A percentile compares a stretch with the other conserved stretches of the same genome.
Conservation (phyloP, 1,284 basidiomycete genomes). For the Apiotrichum mycotoxinovorans region DNA sequence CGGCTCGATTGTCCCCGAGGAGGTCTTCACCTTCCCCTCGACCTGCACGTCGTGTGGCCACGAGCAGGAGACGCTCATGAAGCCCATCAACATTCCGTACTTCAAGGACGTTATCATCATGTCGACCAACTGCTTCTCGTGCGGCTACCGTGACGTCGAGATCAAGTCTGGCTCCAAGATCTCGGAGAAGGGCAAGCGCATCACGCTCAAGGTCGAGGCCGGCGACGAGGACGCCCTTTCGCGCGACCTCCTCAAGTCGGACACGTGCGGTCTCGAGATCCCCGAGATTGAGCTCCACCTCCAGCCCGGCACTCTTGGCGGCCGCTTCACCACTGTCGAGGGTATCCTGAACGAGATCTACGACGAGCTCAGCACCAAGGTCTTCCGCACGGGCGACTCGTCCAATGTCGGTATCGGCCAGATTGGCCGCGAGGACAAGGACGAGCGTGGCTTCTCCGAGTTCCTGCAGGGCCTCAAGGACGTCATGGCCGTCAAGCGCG, state of each 20-base stretch:
- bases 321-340: conserved; percentile 97
- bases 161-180: conserved; percentile 92
- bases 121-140: conserved; percentile 93
- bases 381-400: conserved; percentile 61
- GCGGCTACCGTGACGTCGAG: conserved; percentile 97
- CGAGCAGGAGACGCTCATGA: conserved; percentile 83
- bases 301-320: conserved; percentile 90
- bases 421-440: conserved; percentile 43
- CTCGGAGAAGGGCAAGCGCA: conserved; percentile 76
- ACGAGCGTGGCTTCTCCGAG: conserved; percentile 61
- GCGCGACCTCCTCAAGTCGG: conserved; percentile 92
- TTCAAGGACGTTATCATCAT: conserved; percentile 99
- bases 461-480: conserved; percentile 80
- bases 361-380: conserved; percentile 88
- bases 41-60: conserved; percentile 86
- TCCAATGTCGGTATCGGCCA: conserved; percentile 38
- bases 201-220: conserved; percentile 77
- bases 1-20: conserved; percentile 61
- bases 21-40: conserved; percentile 85
- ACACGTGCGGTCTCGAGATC: conserved; percentile 83
- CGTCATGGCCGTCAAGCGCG: conserved; percentile 68
- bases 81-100: conserved; percentile 95
- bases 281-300: conserved; percentile 94
- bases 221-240: conserved; percentile 85
- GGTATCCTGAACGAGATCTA: conserved; percentile 92